Conservation (phyloP, 768 basidiomycete genomes). For the Vishniacozyma victoriae region DNA sequence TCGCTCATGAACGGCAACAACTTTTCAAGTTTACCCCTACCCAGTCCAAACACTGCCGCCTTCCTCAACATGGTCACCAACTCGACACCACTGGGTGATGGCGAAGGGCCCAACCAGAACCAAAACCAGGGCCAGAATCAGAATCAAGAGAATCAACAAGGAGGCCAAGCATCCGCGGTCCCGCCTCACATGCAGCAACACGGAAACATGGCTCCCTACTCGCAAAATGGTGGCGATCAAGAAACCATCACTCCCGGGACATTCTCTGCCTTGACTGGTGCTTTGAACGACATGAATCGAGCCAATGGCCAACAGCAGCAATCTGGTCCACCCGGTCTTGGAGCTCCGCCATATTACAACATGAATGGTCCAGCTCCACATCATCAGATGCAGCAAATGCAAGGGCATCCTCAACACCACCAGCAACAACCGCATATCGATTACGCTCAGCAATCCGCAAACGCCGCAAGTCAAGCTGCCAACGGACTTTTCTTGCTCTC, state of each 20-base stretch:
- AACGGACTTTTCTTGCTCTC: slow-evolving; percentile 90
- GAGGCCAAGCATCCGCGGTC: slow-evolving; percentile 24
- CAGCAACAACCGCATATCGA: slow-evolving; percentile 17
- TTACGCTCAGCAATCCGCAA: slow-evolving; percentile 51
- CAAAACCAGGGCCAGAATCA: background rate
- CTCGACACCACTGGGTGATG: slow-evolving; percentile 44
- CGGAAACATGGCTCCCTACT: slow-evolving; percentile 26
- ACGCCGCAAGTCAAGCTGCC: slow-evolving; percentile 65
- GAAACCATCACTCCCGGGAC: slow-evolving; percentile 60
- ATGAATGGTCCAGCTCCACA: slow-evolving; percentile 5
- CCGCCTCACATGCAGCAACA: slow-evolving; percentile 34
- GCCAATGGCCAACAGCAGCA: slow-evolving; percentile 10
- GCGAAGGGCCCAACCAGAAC: slow-evolving; percentile 2
- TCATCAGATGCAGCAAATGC: slow-evolving; percentile 8
- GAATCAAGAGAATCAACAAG: background rate
- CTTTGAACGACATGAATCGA: slow-evolving; percentile 55
- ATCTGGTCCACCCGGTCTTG: background rate
- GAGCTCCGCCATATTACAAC: background rate
- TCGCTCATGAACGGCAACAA: slow-evolving; percentile 55
- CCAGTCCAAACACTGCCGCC: slow-evolving; percentile 81
- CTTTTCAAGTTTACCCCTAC: slow-evolving; percentile 60
- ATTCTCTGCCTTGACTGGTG: slow-evolving; percentile 72
- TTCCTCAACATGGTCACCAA: slow-evolving; percentile 88
- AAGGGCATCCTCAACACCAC: slow-evolving; percentile 5
- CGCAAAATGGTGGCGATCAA: slow-evolving; percentile 20